Conservation (phyloP, 2,329 filamentous ascomycete species). For the Paraphoma sp. region DNA sequence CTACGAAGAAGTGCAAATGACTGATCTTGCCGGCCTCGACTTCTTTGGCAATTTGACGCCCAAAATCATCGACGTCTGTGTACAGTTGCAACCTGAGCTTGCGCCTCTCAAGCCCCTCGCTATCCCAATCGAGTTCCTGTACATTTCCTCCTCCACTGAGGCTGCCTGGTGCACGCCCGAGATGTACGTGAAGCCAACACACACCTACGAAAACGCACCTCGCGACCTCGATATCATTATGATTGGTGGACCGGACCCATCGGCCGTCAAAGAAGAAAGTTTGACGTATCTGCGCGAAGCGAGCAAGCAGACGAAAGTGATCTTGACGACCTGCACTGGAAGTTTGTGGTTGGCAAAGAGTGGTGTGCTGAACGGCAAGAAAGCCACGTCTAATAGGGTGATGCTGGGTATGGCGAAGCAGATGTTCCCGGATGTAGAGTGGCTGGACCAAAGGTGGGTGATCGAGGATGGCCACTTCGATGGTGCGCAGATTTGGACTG, state of each 20-base stretch:
- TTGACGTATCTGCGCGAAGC: constrained; percentile 48
- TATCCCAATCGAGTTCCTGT: constrained; percentile 47
- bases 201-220: constrained; percentile 51
- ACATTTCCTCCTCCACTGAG: constrained; percentile 46
- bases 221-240: constrained; percentile 52
- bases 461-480: constrained; percentile 35
- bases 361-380: constrained; percentile 48
- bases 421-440: constrained; percentile 44
- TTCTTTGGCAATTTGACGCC: constrained; percentile 48
- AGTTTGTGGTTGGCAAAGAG: constrained; percentile 49
- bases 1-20: constrained; percentile 49
- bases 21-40: constrained; percentile 51
- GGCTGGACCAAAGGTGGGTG: constrained; percentile 51
- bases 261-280: constrained; percentile 40
- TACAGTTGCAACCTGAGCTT: constrained; percentile 13
- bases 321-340: constrained; percentile 50
- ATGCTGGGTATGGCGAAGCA: constrained; percentile 33
- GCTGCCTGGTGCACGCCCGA: constrained; percentile 39
- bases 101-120: constrained; percentile 24
- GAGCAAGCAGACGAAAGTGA: constrained; percentile 41
- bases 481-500: constrained; percentile 49
- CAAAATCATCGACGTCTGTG: constrained; percentile 26
- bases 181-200: constrained; percentile 45
- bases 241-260: constrained; percentile 45
- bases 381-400: constrained; percentile 49